Base-by-base conservation (phyloP, 352 stramenopile species). In the Globisporangium mamillatum region DNA sequence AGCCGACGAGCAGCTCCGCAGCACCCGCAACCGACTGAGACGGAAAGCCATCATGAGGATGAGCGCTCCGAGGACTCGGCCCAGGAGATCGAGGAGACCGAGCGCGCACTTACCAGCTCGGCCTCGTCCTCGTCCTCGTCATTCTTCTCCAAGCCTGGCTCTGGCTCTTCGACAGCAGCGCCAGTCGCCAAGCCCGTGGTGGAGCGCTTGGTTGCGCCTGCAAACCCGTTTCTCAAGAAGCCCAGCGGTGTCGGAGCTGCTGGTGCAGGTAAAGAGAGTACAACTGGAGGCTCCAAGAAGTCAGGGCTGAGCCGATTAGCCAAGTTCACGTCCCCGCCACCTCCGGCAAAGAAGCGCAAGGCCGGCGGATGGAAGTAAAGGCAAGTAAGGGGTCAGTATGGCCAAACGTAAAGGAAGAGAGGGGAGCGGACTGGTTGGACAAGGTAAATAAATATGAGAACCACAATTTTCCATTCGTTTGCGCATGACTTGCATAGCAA, bases 221-320 rank as follows among this genome's bases (percentile, higher is more conserved):
- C 76, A 22, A 93, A 93, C 63, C 84, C 84, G 68, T 93, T 93
- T 58, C 59, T 93, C 20, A 92, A 91, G 68, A 90, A 89, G 34
- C 64, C 84, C 7, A 56, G 63, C 10, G 60, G 68, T 2, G 72
- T 71, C 0, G 63, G 64, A 8, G 69, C 71, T 36, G 44, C 27
- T 5, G 18, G 44, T 12, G 7, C 22, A 14, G 20, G 2, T 4
- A 46, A 38, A 5, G 44, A 65, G 22, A 66, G n/a, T 38, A 10
- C 57, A 12, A 44, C 29, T 36, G 66, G 60, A 22, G 44, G 5
- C 4, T 9, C 44, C n/a, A 86, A 84, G 62, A 81, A 79, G 67
- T 81, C 64, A 5, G 84, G 84, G 3, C 68, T 92, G 32, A 80
- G 88, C 57, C 75, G 82, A 18, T 67, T 93, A 54, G 79, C 82